Evolutionary conservation across 805 yeast genomes (phyloP).

Genomic region (Saccharomycopsis vini): DNA sequence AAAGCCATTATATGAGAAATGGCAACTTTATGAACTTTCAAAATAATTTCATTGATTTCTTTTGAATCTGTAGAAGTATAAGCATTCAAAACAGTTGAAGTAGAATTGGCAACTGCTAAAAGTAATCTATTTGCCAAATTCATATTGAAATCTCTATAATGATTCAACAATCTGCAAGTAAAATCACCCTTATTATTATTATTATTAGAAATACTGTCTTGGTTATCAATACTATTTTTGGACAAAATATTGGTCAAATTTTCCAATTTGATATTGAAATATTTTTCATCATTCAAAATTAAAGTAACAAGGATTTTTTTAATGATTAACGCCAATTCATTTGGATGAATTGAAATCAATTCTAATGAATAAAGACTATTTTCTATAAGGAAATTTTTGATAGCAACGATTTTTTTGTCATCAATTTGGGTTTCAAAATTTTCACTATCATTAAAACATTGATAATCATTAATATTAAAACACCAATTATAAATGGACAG

Average conservation of each 20-base stretch:
- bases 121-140: conserved; percentile 37
- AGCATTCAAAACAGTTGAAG: conserved; percentile 15
- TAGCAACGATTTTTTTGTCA: conserved; percentile 13
- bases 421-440: conserved; percentile 27
- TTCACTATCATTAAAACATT: conserved; percentile 41
- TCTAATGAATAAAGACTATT: conserved; percentile 14
- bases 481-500: conserved; percentile 39
- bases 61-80: conserved; percentile 13
- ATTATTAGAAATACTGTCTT: conserved; percentile 34
- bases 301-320: conserved; percentile 35
- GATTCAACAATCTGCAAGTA: conserved; percentile 30
- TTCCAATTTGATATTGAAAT: conserved; percentile 40
- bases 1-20: conserved; percentile 20
- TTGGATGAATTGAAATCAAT: conserved; percentile 15
- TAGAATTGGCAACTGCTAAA: conserved; percentile 20
- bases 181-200: conserved; percentile 28
- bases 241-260: conserved; percentile 38
- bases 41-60: conserved; percentile 16
- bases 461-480: conserved; percentile 39
- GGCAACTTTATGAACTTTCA: conserved; percentile 18
- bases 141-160: conserved; percentile 42
- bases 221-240: conserved; percentile 39
- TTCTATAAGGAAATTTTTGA: conserved; percentile 18
- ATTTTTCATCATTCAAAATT: conserved; percentile 37
- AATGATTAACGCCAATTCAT: conserved; percentile 16